These are phyloP conservation scores for Plenodomus lindquistii DNA, from an alignment of 2,329 filamentous ascomycete genomes.

Conservation along the genomic window DNA sequence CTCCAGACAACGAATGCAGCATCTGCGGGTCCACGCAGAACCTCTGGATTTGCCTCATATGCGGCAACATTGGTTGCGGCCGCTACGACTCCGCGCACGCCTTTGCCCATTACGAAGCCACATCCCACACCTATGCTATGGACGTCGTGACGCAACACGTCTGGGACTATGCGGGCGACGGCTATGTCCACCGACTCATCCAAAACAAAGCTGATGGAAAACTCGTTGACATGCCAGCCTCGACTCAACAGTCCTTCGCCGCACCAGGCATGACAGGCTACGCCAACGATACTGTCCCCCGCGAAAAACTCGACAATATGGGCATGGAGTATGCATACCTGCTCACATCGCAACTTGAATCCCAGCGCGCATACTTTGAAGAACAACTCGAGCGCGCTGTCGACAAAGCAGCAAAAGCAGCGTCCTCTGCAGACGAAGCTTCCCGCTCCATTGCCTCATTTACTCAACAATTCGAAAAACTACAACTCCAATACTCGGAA, in stretches of 20 bases:
- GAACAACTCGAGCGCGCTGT: conserved; percentile 86
- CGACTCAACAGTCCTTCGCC: conserved; percentile 28
- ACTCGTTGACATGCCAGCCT: conserved; percentile 80
- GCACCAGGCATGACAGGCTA: conserved; percentile 49
- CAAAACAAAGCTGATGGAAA: conserved; percentile 92
- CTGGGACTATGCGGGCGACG: conserved; percentile 96
- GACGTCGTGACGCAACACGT: conserved; percentile 93
- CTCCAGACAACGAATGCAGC: conserved; percentile 71
- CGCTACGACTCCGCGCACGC: conserved; percentile 93
- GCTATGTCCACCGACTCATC: conserved; percentile 94
- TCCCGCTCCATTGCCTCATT: conserved; percentile 54
- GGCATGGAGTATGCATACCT: conserved; percentile 94
- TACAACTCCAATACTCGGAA: conserved; percentile 60
- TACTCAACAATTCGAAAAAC: conserved; percentile 53
- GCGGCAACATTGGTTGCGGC: conserved; percentile 89
- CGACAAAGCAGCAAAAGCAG: conserved; percentile 81
- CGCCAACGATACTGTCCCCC: conserved; percentile 69
- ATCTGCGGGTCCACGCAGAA: conserved; percentile 80
- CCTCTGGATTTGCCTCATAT: conserved; percentile 94
- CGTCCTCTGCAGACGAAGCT: conserved; percentile 67
- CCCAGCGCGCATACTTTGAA: conserved; percentile 91
- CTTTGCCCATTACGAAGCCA: conserved; percentile 90
- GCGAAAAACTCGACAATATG: conserved; percentile 75
- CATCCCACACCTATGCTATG: conserved; percentile 86
- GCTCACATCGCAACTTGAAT: conserved; percentile 88